These are phyloP conservation scores for Cochlearia excelsa DNA, from an alignment of 345 rosid species.

Conservation along the genomic window DNA sequence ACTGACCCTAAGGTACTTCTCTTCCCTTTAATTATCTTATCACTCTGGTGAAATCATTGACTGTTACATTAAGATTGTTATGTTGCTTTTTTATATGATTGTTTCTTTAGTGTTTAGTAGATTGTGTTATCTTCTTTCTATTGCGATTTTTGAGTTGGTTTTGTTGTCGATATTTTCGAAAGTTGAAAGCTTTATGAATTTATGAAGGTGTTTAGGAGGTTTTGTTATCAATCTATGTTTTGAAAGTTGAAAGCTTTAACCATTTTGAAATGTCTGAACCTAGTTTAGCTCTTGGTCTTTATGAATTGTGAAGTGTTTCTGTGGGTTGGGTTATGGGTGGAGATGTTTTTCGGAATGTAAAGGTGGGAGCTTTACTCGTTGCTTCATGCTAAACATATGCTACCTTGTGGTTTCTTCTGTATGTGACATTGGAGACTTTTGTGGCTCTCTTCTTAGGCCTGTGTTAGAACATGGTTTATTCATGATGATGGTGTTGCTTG, in stretches of 20 bases:
- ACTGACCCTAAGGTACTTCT: conserved; percentile 74
- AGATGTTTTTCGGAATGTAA: background rate
- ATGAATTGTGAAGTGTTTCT: background rate
- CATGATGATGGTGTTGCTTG: conserved; percentile 23
- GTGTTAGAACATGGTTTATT: conserved; percentile 4
- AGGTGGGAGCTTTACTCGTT: conserved; percentile 23
- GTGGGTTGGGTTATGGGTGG: conserved; percentile 11
- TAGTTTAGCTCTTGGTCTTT: conserved; percentile 2
- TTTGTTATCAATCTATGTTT: conserved; percentile 1
- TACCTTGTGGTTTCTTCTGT: conserved; percentile 17
- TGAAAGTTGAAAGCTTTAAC: conserved; percentile 7
- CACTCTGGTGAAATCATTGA: background rate
- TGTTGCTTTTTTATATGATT: background rate
- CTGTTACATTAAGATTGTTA: no score
- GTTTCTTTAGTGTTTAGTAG: conserved; percentile 2
- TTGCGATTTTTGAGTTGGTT: background rate
- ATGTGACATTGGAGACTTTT: background rate
- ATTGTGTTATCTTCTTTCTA: background rate
- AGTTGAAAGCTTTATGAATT: conserved; percentile 11
- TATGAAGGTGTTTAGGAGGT: no score
- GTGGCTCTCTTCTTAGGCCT: conserved; percentile 5
- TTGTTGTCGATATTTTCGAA: conserved; percentile 7
- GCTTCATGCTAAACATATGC: background rate
- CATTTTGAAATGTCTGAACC: background rate
- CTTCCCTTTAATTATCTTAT: background rate